phyloP scores from a whole-genome alignment of 805 yeast species.

The Brettanomyces bruxellensis region DNA sequence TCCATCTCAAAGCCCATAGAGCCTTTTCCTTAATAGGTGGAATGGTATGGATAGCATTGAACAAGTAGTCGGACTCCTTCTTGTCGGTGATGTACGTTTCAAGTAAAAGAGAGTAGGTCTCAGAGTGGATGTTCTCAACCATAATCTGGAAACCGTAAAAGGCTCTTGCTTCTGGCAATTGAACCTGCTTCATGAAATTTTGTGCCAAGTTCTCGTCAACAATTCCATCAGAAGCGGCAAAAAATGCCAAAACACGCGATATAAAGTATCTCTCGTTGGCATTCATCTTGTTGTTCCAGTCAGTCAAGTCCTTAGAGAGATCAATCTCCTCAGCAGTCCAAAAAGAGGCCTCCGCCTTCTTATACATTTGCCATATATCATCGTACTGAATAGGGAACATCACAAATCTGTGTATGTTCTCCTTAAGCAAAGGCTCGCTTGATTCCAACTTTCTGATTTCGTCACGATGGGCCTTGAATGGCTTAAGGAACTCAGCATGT shows the following conservation, averaged over 20 bases:
- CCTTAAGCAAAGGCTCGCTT: conserved; percentile 81
- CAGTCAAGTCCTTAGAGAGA: conserved; percentile 80
- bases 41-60: conserved; percentile 92
- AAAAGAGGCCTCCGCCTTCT: conserved; percentile 98
- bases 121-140: conserved; percentile 99
- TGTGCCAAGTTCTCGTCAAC: conserved; percentile 97
- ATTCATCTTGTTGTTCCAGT: conserved; percentile 85
- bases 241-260: conserved; percentile 91
- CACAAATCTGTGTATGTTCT: conserved; percentile 84
- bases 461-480: conserved; percentile 66
- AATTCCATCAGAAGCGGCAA: conserved; percentile 98
- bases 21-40: conserved; percentile 97
- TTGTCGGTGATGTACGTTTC: conserved; percentile 96
- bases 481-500: conserved; percentile 36
- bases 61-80: conserved; percentile 79
- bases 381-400: conserved; percentile 94
- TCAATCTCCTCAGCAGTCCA: conserved; percentile 99
- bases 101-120: conserved; percentile 89
- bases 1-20: conserved; percentile 99
- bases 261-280: conserved; percentile 90
- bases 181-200: conserved; percentile 95
- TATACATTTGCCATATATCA: conserved; percentile 98
- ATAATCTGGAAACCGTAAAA: conserved; percentile 98
- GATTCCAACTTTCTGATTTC: conserved; percentile 64
- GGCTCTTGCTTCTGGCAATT: conserved; percentile 95